Conservation (phyloP, 148 eudicot species). For the Dysphania ambrosioides region DNA sequence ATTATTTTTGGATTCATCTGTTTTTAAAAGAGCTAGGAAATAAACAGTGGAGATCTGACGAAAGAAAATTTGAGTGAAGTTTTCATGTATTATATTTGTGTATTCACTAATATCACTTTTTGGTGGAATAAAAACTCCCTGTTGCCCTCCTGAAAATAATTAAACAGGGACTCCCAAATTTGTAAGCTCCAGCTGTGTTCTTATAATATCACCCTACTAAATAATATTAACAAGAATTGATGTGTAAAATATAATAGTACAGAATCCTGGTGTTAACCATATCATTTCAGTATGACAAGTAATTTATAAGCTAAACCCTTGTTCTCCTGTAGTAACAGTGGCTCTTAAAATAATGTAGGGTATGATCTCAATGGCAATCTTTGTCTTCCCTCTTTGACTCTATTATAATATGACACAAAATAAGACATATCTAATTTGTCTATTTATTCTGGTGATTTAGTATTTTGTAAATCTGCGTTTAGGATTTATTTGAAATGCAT, state of each 20-base stretch:
- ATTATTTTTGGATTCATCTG: not conserved
- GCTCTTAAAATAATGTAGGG: not conserved
- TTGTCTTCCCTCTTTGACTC: not conserved
- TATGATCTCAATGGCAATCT: not conserved
- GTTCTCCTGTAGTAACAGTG: not conserved
- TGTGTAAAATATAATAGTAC: not conserved
- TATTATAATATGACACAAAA: too few species aligned
- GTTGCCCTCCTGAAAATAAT: not conserved
- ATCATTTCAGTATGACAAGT: not conserved
- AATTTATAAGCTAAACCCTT: not conserved
- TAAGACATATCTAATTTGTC: not conserved
- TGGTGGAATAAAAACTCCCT: not conserved
- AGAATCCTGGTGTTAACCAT: not conserved
- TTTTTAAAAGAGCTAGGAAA: not conserved
- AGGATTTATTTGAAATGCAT: too few species aligned
- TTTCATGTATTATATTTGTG: too few species aligned
- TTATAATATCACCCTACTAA: not conserved
- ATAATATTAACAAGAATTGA: not conserved
- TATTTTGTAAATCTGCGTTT: too few species aligned
- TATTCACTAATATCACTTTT: too few species aligned
- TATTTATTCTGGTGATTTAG: not conserved
- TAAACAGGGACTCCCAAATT: not conserved
- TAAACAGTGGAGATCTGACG: not conserved
- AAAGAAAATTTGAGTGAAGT: not conserved
- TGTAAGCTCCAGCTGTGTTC: too few species aligned